Evolutionary conservation across 441 rosid species (phyloP), one percentile per base, ranked within the genome.

Genomic region (Gossypium aridum): DNA sequence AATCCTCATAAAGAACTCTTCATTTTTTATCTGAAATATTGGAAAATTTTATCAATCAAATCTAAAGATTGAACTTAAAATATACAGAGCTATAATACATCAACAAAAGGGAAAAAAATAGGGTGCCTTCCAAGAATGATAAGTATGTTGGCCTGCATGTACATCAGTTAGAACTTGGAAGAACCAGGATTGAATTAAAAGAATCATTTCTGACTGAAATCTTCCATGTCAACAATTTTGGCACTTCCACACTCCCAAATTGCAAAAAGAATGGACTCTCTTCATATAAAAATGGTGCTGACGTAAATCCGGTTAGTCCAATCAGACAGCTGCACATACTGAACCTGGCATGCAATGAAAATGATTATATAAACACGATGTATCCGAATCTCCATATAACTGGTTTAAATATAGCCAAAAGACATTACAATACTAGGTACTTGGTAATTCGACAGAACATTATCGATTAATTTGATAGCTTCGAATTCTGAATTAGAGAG

Each of bases 281-380:
- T 16, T 16, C 59, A 55, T 69, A 70, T 28, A 37, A 8, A 2
- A 19, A 56, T 47, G 25, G 31, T 23, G 4, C 47, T 31, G 19
- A 17, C 59, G 2, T 17, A 16, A 64, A 61, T 62, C 37, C 23
- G 65, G 80, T 22, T 47, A 59, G 73, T 16, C 60, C 7, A 71
- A 76, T 85, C 75, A 83, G 64, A 76, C 85, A 72, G 84, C 78
- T 49, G 87, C 87, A 37, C 88, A 83, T 75, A 87, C 25, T 0
- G 85, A 74, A 59, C 85, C 90, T 79, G 85, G 59, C 62, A 71
- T 63, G 49, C 22, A 26, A 22, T 3, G 55, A 12, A 25, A 39
- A 69, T 37, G 49, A 54, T 6, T 26, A 22, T 63, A 61, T 68
- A 1, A 51, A 20, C 3, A 64, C 23, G 26, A 17, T 43, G 55